Percentiles rank a stretch among this genome's conserved stretches.
phyloP scores from a whole-genome alignment of 1,139 yeast genomes.

The Candida tetrigidarum region DNA sequence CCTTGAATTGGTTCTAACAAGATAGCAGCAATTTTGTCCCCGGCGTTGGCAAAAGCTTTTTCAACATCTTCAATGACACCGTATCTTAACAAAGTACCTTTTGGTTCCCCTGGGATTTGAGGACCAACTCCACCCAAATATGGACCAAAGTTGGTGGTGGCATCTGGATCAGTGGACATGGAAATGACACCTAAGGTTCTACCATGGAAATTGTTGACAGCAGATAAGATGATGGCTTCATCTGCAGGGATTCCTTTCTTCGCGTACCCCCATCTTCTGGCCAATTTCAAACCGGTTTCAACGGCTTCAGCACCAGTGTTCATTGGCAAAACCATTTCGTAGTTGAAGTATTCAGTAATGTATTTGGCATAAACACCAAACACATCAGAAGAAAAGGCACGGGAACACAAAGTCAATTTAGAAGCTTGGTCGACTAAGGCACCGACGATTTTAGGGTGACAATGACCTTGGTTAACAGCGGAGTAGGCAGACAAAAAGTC shows the following conservation, averaged over 20 bases:
- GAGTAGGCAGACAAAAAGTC: slow-evolving; percentile 94
- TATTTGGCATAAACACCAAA: slow-evolving; percentile 89
- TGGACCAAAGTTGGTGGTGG: slow-evolving; percentile 89
- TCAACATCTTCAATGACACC: slow-evolving; percentile 88
- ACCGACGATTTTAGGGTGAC: slow-evolving; percentile 88
- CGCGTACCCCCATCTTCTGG: slow-evolving; percentile 96
- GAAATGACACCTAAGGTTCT: slow-evolving; percentile 95
- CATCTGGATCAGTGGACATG: slow-evolving; percentile 96
- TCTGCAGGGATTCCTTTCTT: slow-evolving; percentile 81
- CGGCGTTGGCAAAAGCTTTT: slow-evolving; percentile 79
- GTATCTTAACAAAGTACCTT: slow-evolving; percentile 64
- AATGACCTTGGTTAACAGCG: slow-evolving; percentile 98
- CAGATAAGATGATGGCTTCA: slow-evolving; percentile 88
- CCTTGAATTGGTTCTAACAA: slow-evolving; percentile 97
- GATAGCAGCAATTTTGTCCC: slow-evolving; percentile 90
- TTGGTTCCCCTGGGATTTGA: slow-evolving; percentile 64
- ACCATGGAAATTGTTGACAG: slow-evolving; percentile 92
- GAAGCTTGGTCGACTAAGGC: slow-evolving; percentile 91
- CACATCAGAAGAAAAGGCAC: slow-evolving; percentile 92
- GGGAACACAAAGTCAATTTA: slow-evolving; percentile 79
- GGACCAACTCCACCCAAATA: slow-evolving; percentile 86
- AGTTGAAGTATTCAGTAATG: slow-evolving; percentile 85
- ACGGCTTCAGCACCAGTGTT: slow-evolving; percentile 99
- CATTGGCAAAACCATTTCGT: slow-evolving; percentile 96
- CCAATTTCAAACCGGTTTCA: slow-evolving; percentile 91